Evolutionary conservation across 2,329 filamentous ascomycete species (phyloP), one percentile per base, ranked within the genome.

Genomic region (Calonectria montana): DNA sequence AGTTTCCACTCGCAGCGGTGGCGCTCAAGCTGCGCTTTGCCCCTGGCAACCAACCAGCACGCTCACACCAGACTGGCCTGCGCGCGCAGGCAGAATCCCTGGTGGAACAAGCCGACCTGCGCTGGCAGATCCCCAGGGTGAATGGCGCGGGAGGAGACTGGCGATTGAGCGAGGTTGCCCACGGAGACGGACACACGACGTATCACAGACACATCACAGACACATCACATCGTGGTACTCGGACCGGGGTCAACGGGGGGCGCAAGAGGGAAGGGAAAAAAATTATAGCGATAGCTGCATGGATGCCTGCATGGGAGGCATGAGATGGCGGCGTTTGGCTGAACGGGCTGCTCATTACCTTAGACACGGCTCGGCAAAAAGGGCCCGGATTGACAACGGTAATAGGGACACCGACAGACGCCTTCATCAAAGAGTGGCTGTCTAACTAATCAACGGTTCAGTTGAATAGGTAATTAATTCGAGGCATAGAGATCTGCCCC

Each of bases 381-480:
- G 35, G 25, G 53, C n/a, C 53, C 53, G 53, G 35, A 39, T 39
- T 59, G 53, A 25, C 53, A 59, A 59, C 53, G 53, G 53, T 15
- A 59, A 59, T 23, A 59, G 53, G n/a, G n/a, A 59, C 23, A 50
- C 47, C 13, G 15, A 15, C 12, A 50, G 21, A 35, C 23, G 23
- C 16, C 18, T 43, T 45, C 57, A 45, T 62, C 57, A 62, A 21
- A 45, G 25, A 62, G 57, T 62, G 57, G 37, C 57, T 62, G 57
- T 62, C 57, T 62, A 41, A 62, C 57, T 62, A 41, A 62, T 59
- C 53, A 62, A 62, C 57, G 57, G 57, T 45, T 45, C 57, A 62
- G 37, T 43, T 62, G 37, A 45, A 45, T 62, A n/a, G 35, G 12
- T 55, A 59, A 59, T 62, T 45, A 62, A 45, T 45, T 62, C 16